Conservation (phyloP, 306 rosid genomes). For the Trifolium fragiferum region DNA sequence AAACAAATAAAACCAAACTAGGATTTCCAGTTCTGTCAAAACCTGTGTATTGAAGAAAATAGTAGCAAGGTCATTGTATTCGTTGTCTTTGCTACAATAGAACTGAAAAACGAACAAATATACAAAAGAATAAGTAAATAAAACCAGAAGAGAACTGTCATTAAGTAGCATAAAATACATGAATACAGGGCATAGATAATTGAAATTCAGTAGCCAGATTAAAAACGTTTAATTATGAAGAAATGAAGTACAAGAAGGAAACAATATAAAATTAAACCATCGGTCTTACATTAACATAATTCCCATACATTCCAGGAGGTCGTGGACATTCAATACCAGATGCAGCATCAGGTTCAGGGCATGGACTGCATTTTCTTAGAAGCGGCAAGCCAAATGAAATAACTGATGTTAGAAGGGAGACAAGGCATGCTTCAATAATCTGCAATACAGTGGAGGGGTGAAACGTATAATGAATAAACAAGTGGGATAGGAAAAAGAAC, state of each 20-base stretch:
- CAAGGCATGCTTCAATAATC: conserved; percentile 92
- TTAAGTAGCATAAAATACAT: conserved; percentile 30
- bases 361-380: conserved; percentile 83
- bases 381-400: conserved; percentile 95
- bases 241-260: conserved; percentile 35
- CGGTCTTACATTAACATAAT: conserved; percentile 91
- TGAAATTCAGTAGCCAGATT: conserved; percentile 12
- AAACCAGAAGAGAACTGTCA: conserved; percentile 34
- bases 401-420: conserved; percentile 79
- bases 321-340: conserved; percentile 90
- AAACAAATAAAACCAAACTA: conserved; percentile 35
- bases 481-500: conserved; percentile 34
- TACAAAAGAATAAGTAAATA: conserved; percentile 38
- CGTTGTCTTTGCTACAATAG: conserved; percentile 83
- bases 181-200: conserved; percentile 21
- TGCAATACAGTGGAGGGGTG: conserved; percentile 46
- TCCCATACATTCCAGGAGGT: conserved; percentile 94
- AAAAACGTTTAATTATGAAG: conserved; percentile 12
- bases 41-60: conserved; percentile 99
- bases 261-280: conserved; percentile 25
- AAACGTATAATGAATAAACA: conserved; percentile 13
- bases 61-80: conserved; percentile 97
- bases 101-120: conserved; percentile 61
- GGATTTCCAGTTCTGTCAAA: conserved; percentile 33
- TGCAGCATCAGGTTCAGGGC: conserved; percentile 75